These are phyloP conservation scores for Capsicum rhomboideum DNA, from an alignment of 257 asterid species.

Conservation along the genomic window DNA sequence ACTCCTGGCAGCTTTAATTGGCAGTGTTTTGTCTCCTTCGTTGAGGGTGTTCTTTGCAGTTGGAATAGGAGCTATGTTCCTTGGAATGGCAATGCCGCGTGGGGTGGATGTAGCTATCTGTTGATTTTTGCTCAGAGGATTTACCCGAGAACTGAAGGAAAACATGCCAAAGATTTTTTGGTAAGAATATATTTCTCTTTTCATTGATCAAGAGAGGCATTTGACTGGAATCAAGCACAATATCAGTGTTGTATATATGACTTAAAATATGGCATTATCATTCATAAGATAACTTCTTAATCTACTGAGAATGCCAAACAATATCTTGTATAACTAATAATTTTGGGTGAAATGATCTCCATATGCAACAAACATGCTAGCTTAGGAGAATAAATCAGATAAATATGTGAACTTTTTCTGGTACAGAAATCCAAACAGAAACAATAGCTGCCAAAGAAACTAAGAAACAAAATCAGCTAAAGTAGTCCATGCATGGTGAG, in stretches of 20 bases:
- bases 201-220: conserved; percentile 1
- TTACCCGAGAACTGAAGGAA: conserved; percentile 30
- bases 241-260: background rate
- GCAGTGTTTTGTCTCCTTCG: conserved; percentile 21
- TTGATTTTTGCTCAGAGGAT: conserved; percentile 26
- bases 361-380: background rate
- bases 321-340: background rate
- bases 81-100: conserved; percentile 20
- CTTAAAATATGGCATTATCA: background rate
- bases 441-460: background rate
- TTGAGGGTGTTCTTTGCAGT: conserved; percentile 17
- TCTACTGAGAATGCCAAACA: background rate
- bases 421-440: background rate
- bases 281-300: background rate
- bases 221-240: background rate
- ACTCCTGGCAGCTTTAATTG: conserved; percentile 25
- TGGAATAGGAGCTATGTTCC: conserved; percentile 17
- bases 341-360: background rate
- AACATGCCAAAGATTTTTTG: conserved; percentile 7
- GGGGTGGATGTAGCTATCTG: conserved; percentile 29
- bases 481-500: background rate
- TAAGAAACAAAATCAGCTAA: background rate
- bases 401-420: background rate
- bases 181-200: background rate
- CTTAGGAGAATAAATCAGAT: background rate